phyloP scores from a whole-genome alignment of 306 rosid species.

The Albizia julibrissin region DNA sequence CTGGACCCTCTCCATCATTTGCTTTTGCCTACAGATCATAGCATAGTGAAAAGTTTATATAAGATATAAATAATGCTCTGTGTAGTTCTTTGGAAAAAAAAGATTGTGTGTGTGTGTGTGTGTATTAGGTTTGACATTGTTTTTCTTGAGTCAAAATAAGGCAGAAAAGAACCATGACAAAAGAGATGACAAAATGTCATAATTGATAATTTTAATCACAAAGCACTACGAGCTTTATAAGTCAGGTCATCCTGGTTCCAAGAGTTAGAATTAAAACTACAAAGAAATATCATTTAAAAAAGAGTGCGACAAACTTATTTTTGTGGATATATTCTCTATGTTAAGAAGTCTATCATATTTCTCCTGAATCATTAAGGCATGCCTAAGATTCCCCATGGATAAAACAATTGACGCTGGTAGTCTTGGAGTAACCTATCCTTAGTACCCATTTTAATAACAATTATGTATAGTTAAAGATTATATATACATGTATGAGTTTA shows the following conservation, averaged over 20 bases:
- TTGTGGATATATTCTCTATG: not conserved
- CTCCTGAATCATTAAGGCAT: not conserved
- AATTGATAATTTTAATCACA: constrained; percentile 23
- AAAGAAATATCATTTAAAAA: not conserved
- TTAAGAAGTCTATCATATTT: constrained; percentile 7
- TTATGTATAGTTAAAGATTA: not conserved
- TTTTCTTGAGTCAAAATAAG: constrained; percentile 26
- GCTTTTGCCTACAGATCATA: constrained; percentile 78
- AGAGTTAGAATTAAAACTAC: constrained; percentile 16
- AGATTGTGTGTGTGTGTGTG: too few species aligned
- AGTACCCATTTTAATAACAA: not conserved
- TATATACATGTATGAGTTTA: not conserved
- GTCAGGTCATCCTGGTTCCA: constrained; percentile 13
- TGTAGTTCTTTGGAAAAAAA: constrained; percentile 2
- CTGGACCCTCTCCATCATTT: constrained; percentile 99
- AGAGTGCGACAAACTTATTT: not conserved
- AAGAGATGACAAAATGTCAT: constrained; percentile 9
- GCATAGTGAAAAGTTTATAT: constrained; percentile 18
- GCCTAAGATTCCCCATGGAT: not conserved
- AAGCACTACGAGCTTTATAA: constrained; percentile 13
- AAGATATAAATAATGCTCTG: constrained; percentile 18
- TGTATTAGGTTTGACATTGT: not conserved
- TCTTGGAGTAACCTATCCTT: not conserved
- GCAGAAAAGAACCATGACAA: not conserved
- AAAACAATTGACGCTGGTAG: not conserved